Evolutionary conservation across 495 filamentous ascomycete species (phyloP), one percentile per base, ranked within the genome.

Genomic region (Letharia columbiana): DNA sequence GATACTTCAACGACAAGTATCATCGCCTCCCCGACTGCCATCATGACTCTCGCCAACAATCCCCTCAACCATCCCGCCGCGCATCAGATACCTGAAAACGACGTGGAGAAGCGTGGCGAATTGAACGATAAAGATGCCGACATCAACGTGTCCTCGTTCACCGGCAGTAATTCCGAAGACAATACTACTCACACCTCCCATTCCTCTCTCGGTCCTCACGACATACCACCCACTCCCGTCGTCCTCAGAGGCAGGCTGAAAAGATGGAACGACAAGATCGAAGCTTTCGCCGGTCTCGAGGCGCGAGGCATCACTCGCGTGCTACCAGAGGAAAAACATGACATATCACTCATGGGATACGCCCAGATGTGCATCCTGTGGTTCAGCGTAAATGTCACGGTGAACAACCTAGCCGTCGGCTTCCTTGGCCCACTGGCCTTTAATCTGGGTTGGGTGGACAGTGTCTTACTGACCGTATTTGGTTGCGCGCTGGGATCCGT

Each of bases 331-430:
- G 82, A 88, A 62, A 77, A 79, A 33, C 68, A 79, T 58, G 62
- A 66, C 15, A 63, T 73, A 18, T 77, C 72, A 18, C n/a, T 71
- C 12, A 72, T 76, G 15, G 73, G 75, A 1, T 75, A 79, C 18
- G 70, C 84, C 41, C 87, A 91, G 70, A 85, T 91, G 72, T 73
- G 81, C 13, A 74, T 91, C 6, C 75, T 91, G 60, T 92, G 89
- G 89, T 86, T 90, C 69, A 86, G 85, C 49, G 86, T 89, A 76
- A 89, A 89, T 62, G 80, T 90, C 67, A 82, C 86, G 0, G 83
- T 85, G n/a, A 90, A 90, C 72, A 91, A 91, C 71, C 82, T 91
- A 62, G 83, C 87, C 4, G 79, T 86, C 1, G 89, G 87, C 17
- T 82, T 89, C 56, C 78, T 92, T 18, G 88, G 88, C 2, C 87